These are phyloP conservation scores for Sphagnurus paluster DNA, from an alignment of 1,284 basidiomycete genomes.

Conservation along the genomic window DNA sequence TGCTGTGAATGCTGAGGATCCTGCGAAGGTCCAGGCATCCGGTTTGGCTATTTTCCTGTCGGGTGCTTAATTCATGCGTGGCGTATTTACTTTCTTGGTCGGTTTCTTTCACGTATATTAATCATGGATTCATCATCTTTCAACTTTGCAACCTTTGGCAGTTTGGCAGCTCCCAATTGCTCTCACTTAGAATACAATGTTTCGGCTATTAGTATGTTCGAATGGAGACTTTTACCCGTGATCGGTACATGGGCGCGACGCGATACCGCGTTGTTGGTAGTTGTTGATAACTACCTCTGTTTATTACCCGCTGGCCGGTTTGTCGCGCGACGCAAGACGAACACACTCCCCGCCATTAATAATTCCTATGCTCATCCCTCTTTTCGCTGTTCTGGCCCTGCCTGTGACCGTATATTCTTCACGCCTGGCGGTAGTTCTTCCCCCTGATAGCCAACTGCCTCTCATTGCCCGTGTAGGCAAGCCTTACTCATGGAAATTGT, in stretches of 20 bases:
- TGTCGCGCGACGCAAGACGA: conserved; percentile 40
- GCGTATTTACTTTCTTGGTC: conserved; percentile 20
- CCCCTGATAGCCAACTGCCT: conserved; percentile 62
- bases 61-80: conserved; percentile 21
- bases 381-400: conserved; percentile 48
- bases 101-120: conserved; percentile 17
- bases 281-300: conserved; percentile 24
- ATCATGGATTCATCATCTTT: conserved; percentile 21
- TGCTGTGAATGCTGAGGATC: conserved; percentile 72
- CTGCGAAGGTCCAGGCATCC: conserved; percentile 74
- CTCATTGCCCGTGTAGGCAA: conserved; percentile 58
- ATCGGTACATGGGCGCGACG: conserved; percentile 2
- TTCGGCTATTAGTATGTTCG: conserved; percentile 21
- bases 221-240: conserved; percentile 8
- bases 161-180: conserved; percentile 18
- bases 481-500: conserved; percentile 66
- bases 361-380: conserved; percentile 67
- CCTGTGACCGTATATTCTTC: conserved; percentile 37
- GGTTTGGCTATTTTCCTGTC: conserved; percentile 62
- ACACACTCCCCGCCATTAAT: conserved; percentile 40
- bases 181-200: conserved; percentile 27
- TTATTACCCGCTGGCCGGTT: conserved; percentile 55
- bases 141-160: too few species aligned
- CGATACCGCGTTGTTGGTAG: conserved; percentile 27
- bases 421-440: conserved; percentile 46